Evolutionary conservation across 2,329 filamentous ascomycete species (phyloP).

Genomic region (Calonectria ilicicola): DNA sequence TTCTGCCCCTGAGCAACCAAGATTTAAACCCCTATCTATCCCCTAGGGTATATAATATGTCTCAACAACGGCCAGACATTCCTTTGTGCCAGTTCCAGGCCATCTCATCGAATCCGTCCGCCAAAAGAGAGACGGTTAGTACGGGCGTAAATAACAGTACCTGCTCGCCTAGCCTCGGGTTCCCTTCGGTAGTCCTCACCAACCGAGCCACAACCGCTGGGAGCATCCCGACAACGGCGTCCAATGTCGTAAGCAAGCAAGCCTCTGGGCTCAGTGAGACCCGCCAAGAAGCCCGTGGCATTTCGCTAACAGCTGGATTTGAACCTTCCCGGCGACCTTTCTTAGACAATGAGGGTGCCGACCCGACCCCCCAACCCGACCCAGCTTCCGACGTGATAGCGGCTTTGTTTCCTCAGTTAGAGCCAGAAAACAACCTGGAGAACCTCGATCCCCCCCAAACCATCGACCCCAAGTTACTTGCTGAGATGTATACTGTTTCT

Average conservation of each 20-base stretch:
- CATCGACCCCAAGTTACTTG: slow-evolving; percentile 23
- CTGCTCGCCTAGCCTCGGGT: background rate
- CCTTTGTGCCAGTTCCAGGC: background rate
- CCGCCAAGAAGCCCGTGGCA: background rate
- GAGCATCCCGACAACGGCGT: background rate
- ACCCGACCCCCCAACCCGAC: background rate
- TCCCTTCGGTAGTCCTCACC: background rate
- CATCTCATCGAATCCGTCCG: background rate
- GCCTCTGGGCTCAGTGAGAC: background rate
- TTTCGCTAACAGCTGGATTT: slow-evolving; percentile 19
- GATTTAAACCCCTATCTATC: background rate
- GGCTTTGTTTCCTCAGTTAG: background rate
- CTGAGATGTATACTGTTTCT: background rate
- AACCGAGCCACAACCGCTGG: background rate
- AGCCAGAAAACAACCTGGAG: background rate
- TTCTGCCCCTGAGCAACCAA: background rate
- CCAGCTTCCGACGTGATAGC: background rate
- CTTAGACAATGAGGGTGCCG: background rate
- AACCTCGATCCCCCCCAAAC: background rate
- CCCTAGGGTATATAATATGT: background rate
- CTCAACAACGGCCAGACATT: background rate
- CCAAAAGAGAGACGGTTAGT: background rate
- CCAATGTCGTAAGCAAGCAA: slow-evolving; percentile 19
- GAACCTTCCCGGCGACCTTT: background rate
- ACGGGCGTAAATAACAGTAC: background rate